phyloP scores from a whole-genome alignment of 2,329 filamentous ascomycete genomes.

The Fusarium buharicum region DNA sequence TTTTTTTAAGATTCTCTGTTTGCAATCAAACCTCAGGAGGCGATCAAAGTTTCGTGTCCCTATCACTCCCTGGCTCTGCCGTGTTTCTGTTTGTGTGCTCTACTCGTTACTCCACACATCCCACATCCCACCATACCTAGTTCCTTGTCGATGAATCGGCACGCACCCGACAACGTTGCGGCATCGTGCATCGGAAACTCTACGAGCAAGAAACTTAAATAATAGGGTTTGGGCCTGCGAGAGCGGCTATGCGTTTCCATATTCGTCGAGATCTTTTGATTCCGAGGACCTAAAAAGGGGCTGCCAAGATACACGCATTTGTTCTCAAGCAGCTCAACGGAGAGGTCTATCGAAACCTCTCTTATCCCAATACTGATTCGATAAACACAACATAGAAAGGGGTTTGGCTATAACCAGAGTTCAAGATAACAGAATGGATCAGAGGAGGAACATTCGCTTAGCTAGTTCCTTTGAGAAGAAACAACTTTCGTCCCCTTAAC shows the following conservation, averaged over 20 bases:
- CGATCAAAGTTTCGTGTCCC: constrained; percentile 1
- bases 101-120: constrained; percentile 20
- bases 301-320: constrained; percentile 7
- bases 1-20: background rate
- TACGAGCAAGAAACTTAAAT: background rate
- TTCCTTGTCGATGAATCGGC: constrained; percentile 9
- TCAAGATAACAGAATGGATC: too few species aligned
- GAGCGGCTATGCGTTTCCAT: background rate
- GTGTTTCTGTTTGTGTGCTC: constrained; percentile 15
- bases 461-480: too few species aligned
- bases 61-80: constrained; percentile 1
- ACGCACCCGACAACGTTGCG: constrained; percentile 23
- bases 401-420: too few species aligned
- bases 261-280: background rate
- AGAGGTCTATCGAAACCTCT: too few species aligned
- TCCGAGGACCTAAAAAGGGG: background rate
- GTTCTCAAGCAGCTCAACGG: too few species aligned
- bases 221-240: background rate
- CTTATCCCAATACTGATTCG: too few species aligned
- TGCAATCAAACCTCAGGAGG: constrained; percentile 3
- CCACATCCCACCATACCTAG: background rate
- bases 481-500: too few species aligned
- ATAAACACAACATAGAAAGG: too few species aligned
- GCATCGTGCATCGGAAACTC: constrained; percentile 9
- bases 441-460: too few species aligned